Percentiles rank a stretch among this genome's conserved stretches.
Evolutionary conservation across 495 filamentous ascomycete genomes (phyloP).

Genomic region (Lineolata rhizophorae): DNA sequence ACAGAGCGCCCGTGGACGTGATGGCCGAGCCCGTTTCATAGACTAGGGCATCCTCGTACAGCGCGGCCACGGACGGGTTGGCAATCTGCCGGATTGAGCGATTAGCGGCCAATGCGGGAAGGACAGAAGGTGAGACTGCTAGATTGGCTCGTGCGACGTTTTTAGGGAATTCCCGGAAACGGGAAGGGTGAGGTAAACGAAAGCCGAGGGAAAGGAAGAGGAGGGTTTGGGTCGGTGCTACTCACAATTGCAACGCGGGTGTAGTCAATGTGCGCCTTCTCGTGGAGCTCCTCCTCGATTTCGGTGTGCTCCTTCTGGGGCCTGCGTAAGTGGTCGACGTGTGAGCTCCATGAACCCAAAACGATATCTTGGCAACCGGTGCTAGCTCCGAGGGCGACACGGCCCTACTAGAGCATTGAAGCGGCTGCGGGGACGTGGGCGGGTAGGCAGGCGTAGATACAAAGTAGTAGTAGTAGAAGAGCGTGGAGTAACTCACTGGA

Average conservation of each 20-base stretch:
- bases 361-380: no score
- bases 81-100: slow-evolving; percentile 60
- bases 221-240: slow-evolving; percentile 1
- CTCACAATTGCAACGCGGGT: slow-evolving; percentile 92
- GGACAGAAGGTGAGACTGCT: no score
- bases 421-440: slow-evolving; percentile 2
- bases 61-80: slow-evolving; percentile 75
- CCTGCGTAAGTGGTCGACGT: slow-evolving; percentile 22
- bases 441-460: slow-evolving; percentile 3
- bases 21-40: slow-evolving; percentile 97
- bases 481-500: slow-evolving; percentile 48
- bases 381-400: no score
- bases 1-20: slow-evolving; percentile 82
- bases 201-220: slow-evolving; percentile 1
- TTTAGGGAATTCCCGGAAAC: no score
- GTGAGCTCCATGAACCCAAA: background rate
- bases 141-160: no score
- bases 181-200: slow-evolving; percentile 1
- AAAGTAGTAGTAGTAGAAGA: no score
- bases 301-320: slow-evolving; percentile 78
- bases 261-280: slow-evolving; percentile 98
- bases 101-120: slow-evolving; percentile 6
- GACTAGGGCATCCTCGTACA: slow-evolving; percentile 97
- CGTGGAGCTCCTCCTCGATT: slow-evolving; percentile 90
- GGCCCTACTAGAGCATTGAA: no score